Percentiles rank a stretch among this genome's conserved stretches.
Conservation (phyloP, 345 rosid species). For the Eutrema yunnanense region DNA sequence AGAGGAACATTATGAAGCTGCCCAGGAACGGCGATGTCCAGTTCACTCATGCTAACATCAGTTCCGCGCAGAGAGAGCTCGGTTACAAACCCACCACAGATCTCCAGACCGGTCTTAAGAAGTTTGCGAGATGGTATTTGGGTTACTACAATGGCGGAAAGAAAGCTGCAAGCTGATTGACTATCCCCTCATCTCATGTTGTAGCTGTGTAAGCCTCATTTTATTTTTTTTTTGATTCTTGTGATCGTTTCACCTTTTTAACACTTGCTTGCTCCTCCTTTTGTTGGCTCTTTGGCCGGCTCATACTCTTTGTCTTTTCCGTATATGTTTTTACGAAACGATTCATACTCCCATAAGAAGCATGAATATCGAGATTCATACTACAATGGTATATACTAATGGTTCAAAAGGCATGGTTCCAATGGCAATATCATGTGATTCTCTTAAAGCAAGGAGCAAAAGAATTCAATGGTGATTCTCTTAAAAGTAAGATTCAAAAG, state of each 20-base stretch:
- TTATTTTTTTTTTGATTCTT: conserved; percentile 13
- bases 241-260: conserved; percentile 25
- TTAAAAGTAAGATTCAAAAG: neutral
- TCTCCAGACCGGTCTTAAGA: conserved; percentile 85
- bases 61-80: conserved; percentile 74
- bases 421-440: neutral
- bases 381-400: neutral
- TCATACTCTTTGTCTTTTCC: neutral
- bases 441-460: neutral
- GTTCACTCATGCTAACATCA: conserved; percentile 88
- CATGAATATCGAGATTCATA: conserved; percentile 2
- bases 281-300: conserved; percentile 17
- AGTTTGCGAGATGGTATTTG: conserved; percentile 85
- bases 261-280: conserved; percentile 1
- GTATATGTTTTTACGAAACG: neutral
- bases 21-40: conserved; percentile 88
- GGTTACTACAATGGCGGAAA: conserved; percentile 58
- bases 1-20: conserved; percentile 65
- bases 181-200: neutral
- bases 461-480: neutral
- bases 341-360: conserved; percentile 14
- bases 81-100: conserved; percentile 85
- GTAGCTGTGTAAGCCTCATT: conserved; percentile 5
- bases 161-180: conserved; percentile 45
- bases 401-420: neutral